Evolutionary conservation across 2,329 filamentous ascomycete genomes (phyloP), one percentile per base, ranked within the genome.

Genomic region (Aureobasidium vineae): DNA sequence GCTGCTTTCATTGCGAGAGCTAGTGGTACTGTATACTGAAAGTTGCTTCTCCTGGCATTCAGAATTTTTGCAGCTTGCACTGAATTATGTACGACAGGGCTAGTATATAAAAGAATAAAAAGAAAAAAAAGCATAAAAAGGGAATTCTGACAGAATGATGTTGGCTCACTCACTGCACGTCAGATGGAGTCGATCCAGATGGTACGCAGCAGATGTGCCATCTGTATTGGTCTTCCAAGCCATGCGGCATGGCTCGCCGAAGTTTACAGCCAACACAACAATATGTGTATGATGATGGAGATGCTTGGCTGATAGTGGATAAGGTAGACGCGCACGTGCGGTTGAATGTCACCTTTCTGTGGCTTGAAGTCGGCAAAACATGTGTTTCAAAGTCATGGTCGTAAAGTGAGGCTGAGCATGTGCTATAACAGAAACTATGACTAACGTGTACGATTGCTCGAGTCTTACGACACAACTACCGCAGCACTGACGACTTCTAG

Each of bases 391-490:
- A 47, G 28, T 31, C 23, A 28, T 28, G 41, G 31, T 26, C 26
- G 19, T 2, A 13, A n/a, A 47, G n/a, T n/a, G 57, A 36, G 57
- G 57, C 57, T 61, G 57, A 61, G 57, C 57, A 38, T n/a, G 16
- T 26, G 36, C 41, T 47, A 61, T 49, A 61, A n/a, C 57, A 23
- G 23, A 61, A 33, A 47, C 57, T 61, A 61, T 61, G 57, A 61
- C 56, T 59, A 61, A 61, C n/a, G 31, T 36, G 23, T 45, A 45
- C 54, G 54, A 59, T 10, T 59, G 54, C 50, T 49, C 38, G 19
- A 61, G 13, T 23, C 28, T 49, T 61, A 43, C 41, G 43, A 49
- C 57, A 49, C 3, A 26, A 61, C 57, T 16, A 36, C 41, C 57
- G 41, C 57, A 61, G 54, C 54, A 59, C 57, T 61, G 57, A 49